Evolutionary conservation across 257 asterid species (phyloP), one percentile per base, ranked within the genome.

Genomic region (Plantago elongata): DNA sequence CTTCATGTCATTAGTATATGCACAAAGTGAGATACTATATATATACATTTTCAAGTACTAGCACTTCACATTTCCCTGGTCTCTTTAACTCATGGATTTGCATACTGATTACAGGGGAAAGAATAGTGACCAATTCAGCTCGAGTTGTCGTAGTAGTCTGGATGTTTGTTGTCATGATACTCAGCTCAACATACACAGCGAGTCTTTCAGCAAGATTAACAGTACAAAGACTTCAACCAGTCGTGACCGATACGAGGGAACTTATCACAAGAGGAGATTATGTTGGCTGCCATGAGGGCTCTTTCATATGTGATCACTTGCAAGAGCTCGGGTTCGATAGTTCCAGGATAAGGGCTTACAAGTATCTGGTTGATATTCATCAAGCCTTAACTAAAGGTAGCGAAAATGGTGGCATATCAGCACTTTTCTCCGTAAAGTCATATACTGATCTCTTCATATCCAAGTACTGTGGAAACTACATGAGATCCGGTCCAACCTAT

Each of bases 81-180:
- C 27, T 22, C 27, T 22, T 22, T 22, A 22, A 22, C 27, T 51
- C 37, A 10, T 16, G 42, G 42, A 17, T 13, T 51, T 47, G 5
- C 7, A 38, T 29, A 4, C 6, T 70, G 44, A 29, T 54, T 60
- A 58, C 69, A 77, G 81, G 65, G 49, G 83, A 77, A 63, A 77
- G 61, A 63, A 57, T 77, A 54, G 55, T 75, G 60, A 70, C 50
- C 65, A 77, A 77, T 60, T 67, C 70, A 45, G 57, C 77, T 58
- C 71, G 79, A 55, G 12, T 77, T 13, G 77, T 74, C 47, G 43
- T 77, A 13, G 57, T 70, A 7, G 77, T 77, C 13, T 74, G 83
- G 79, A 54, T 77, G 60, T 74, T 74, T 29, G 79, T 77, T 30
- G 83, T 77, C 34, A 72, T 77, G 2, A 62, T 73, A 34, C 50